Percentiles rank a stretch among this genome's conserved stretches.
Conservation (phyloP, 345 rosid genomes). For the Hibiscus tridactylites region DNA sequence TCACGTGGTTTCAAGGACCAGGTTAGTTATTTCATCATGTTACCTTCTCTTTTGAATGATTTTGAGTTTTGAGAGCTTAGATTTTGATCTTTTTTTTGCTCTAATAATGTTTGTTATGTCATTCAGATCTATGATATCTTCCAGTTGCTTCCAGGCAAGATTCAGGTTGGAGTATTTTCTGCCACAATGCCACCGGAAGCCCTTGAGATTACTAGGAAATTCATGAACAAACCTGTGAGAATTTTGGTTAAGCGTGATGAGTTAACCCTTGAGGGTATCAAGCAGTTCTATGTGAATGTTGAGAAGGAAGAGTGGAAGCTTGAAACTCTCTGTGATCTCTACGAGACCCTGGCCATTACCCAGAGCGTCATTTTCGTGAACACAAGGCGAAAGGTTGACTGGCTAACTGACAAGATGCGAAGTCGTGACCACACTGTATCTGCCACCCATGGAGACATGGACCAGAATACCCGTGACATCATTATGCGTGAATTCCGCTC, state of each 20-base stretch:
- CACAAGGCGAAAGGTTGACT: conserved; percentile 87
- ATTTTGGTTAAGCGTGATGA: conserved; percentile 87
- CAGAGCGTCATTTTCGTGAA: conserved; percentile 88
- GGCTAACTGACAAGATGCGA: conserved; percentile 81
- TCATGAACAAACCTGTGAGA: conserved; percentile 82
- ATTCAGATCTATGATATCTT: conserved; percentile 75
- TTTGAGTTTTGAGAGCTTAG: background rate
- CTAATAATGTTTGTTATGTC: background rate
- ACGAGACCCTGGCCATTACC: conserved; percentile 78
- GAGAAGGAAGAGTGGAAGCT: conserved; percentile 88
- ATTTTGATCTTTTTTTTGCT: background rate
- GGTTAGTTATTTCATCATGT: conserved; percentile 29
- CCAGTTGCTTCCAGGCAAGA: conserved; percentile 65
- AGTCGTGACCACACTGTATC: conserved; percentile 85
- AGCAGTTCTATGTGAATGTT: conserved; percentile 68
- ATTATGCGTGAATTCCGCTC: conserved; percentile 84
- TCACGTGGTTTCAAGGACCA: conserved; percentile 95
- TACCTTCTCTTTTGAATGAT: background rate
- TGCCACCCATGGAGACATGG: conserved; percentile 94
- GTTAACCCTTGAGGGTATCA: conserved; percentile 89
- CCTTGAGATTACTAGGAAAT: conserved; percentile 81
- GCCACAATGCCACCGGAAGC: conserved; percentile 96
- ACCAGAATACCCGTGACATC: conserved; percentile 79
- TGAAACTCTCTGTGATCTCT: conserved; percentile 73
- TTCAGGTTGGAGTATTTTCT: conserved; percentile 84